phyloP scores from a whole-genome alignment of 179 eudicot genomes.

The Corrigiola litoralis region DNA sequence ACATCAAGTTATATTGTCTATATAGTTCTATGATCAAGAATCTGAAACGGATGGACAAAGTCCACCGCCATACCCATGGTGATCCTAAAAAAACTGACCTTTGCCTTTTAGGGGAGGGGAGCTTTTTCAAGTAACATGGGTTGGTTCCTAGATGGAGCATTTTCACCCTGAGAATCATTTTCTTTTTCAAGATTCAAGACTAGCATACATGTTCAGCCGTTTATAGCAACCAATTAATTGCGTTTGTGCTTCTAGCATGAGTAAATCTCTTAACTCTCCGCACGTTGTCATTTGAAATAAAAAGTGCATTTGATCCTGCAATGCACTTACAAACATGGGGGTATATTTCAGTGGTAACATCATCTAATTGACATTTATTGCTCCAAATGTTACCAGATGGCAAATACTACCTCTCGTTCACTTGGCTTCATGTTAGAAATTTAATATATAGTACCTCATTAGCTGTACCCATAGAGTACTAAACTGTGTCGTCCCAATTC shows the following conservation, averaged over 20 bases:
- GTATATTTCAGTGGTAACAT: neutral
- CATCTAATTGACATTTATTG: neutral
- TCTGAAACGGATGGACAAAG: too few species aligned
- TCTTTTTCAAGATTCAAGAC: neutral
- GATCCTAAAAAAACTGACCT: neutral
- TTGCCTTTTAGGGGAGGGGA: conserved; percentile 1
- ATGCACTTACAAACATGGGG: neutral
- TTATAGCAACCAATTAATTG: conserved; percentile 21
- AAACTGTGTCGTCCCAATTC: too few species aligned
- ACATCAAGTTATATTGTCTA: too few species aligned
- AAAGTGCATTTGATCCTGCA: neutral
- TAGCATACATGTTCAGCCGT: conserved; percentile 19
- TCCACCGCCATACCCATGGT: neutral
- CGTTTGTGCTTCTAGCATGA: neutral
- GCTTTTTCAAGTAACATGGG: conserved; percentile 7
- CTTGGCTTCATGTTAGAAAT: neutral
- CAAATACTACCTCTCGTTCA: neutral
- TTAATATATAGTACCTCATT: too few species aligned
- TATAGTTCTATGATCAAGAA: too few species aligned
- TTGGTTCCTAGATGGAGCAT: conserved; percentile 13
- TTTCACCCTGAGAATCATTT: conserved; percentile 1
- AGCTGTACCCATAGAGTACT: too few species aligned
- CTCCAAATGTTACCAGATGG: neutral
- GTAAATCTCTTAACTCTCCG: neutral
- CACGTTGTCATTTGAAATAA: neutral